These are phyloP conservation scores for Rhizopus microsporus DNA, from an alignment of 371 early-diverging fungal genomes.

Conservation along the genomic window DNA sequence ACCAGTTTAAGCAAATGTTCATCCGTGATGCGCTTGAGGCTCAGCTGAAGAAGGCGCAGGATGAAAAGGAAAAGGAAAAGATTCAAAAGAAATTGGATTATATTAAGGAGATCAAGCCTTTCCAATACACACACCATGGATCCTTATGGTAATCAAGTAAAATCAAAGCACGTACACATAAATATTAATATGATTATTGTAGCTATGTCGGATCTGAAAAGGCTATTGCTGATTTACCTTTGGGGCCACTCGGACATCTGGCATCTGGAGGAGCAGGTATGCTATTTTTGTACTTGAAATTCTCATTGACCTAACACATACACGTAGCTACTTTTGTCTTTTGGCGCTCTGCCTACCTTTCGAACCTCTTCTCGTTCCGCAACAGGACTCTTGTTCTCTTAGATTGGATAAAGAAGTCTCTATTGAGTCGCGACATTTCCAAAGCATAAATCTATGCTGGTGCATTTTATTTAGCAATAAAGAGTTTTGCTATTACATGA, in stretches of 20 bases:
- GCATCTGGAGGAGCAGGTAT: constrained; percentile 68
- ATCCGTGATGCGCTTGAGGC: constrained; percentile 45
- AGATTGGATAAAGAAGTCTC: constrained; percentile 87
- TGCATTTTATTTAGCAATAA: not conserved
- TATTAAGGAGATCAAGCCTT: constrained; percentile 61
- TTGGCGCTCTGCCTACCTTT: constrained; percentile 76
- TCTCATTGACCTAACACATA: constrained; percentile 3
- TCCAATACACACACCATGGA: constrained; percentile 82
- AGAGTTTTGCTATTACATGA: constrained; percentile 38
- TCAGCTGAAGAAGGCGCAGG: constrained; percentile 19
- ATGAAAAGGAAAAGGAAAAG: constrained; percentile 43
- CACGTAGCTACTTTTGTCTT: constrained; percentile 69
- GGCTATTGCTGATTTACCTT: constrained; percentile 88
- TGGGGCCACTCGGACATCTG: constrained; percentile 69
- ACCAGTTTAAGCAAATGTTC: constrained; percentile 62
- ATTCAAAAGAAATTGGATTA: constrained; percentile 41
- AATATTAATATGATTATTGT: constrained; percentile 2
- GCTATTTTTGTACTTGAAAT: constrained; percentile 6
- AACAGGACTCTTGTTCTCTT: constrained; percentile 79
- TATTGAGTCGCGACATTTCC: constrained; percentile 88
- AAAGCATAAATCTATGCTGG: constrained; percentile 63
- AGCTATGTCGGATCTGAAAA: constrained; percentile 87
- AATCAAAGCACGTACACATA: not conserved
- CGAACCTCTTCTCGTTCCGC: constrained; percentile 79
- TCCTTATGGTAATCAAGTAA: constrained; percentile 69